A percentile compares a stretch with the other conserved stretches of the same genome.
These are phyloP conservation scores for Corymbia calophylla DNA, from an alignment of 441 rosid genomes.

Conservation along the genomic window DNA sequence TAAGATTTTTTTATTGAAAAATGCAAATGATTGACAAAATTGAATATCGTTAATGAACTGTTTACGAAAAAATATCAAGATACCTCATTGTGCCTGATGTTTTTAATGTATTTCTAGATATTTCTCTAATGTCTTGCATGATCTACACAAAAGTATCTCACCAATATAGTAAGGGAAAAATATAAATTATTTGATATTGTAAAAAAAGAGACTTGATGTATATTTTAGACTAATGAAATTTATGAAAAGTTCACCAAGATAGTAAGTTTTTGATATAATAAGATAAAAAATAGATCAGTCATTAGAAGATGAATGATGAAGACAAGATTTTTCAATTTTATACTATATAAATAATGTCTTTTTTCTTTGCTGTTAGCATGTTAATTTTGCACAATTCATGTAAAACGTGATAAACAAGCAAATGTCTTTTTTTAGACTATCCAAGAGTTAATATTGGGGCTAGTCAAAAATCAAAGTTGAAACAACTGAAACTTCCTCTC, in stretches of 20 bases:
- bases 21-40: not conserved
- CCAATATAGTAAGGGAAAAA: not conserved
- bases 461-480: no score
- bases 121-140: not conserved
- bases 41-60: rapidly evolving
- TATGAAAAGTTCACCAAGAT: not conserved
- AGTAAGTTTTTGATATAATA: not conserved
- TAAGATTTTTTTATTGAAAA: not conserved
- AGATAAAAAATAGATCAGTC: not conserved
- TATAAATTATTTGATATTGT: not conserved
- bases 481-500: no score
- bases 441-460: no score
- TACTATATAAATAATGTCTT: no score
- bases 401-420: not conserved
- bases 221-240: no score
- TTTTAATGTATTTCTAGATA: not conserved
- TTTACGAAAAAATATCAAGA: no score
- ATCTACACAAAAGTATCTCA: rapidly evolving
- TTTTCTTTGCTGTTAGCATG: not conserved
- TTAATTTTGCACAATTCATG: not conserved
- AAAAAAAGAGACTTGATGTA: not conserved
- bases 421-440: not conserved
- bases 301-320: no score
- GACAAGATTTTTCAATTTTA: no score
- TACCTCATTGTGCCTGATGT: not conserved